A percentile compares a stretch with the other conserved stretches of the same genome.
phyloP scores from a whole-genome alignment of 192 early-diverging fungal species.

The Coemansia sp. region DNA sequence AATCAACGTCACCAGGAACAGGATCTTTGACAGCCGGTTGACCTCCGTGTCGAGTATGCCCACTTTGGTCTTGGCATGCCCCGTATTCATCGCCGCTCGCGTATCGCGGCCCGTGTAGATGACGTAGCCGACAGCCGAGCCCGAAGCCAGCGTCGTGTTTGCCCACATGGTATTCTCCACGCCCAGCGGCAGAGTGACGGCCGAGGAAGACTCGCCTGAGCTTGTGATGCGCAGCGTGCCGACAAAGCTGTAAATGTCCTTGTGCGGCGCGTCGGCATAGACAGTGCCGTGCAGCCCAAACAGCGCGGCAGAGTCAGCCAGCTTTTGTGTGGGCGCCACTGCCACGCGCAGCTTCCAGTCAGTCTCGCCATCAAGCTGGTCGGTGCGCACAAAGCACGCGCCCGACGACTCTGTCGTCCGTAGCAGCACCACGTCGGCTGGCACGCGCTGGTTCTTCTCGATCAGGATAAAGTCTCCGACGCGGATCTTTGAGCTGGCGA shows the following conservation, averaged over 20 bases:
- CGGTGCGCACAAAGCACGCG: slow-evolving; percentile 94
- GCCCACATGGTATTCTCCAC: slow-evolving; percentile 95
- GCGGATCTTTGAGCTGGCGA: slow-evolving; percentile 80
- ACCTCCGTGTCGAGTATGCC: slow-evolving; percentile 90
- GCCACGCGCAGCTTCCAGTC: slow-evolving; percentile 96
- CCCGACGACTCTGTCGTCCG: slow-evolving; percentile 83
- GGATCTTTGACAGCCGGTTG: slow-evolving; percentile 91
- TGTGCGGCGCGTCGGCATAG: slow-evolving; percentile 90
- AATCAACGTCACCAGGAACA: slow-evolving; percentile 82
- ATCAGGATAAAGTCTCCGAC: slow-evolving; percentile 90
- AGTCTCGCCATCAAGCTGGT: slow-evolving; percentile 97
- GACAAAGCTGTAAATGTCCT: slow-evolving; percentile 92
- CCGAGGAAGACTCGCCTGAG: neutral
- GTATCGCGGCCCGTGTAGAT: slow-evolving; percentile 94
- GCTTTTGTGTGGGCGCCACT: slow-evolving; percentile 78
- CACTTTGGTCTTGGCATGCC: slow-evolving; percentile 87
- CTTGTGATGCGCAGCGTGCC: slow-evolving; percentile 66
- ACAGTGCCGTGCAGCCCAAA: slow-evolving; percentile 70
- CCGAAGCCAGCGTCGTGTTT: slow-evolving; percentile 95
- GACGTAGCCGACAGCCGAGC: slow-evolving; percentile 81
- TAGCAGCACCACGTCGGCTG: slow-evolving; percentile 89
- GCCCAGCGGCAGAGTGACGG: slow-evolving; percentile 65
- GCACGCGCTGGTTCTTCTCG: slow-evolving; percentile 88
- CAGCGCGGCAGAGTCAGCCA: slow-evolving; percentile 64
- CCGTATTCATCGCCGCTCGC: slow-evolving; percentile 96